Evolutionary conservation across 352 stramenopile species (phyloP), one percentile per base, ranked within the genome.

Genomic region (Pythium aristosporum): DNA sequence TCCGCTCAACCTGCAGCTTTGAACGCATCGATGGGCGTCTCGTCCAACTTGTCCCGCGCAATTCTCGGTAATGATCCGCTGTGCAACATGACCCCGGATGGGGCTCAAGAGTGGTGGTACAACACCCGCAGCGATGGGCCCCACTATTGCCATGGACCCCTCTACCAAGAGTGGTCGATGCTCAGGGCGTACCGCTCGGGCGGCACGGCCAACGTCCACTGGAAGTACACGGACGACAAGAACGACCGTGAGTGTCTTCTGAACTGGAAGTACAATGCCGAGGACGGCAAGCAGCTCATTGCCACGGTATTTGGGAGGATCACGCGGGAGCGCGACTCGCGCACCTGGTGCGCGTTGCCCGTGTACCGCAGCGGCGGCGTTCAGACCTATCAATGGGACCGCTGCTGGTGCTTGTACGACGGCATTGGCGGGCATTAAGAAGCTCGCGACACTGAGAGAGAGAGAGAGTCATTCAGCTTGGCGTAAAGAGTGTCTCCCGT

Each of bases 351-450:
- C 20, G 44, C 44, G 20, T 30, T 63, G 43, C 57, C 57, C 3
- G 57, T 63, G 20, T 63, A 56, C 44, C 57, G 57, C 44, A 43
- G n/a, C 10, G 44, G 44, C 3, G 57, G 57, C 44, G 44, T 63
- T n/a, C 3, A 48, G 23, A 16, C 25, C 36, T 49, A 56, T 20
- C 57, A 63, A 18, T 43, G 37, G 37, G 37, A 43, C 11, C 10
- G 10, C 37, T 43, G 37, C 16, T 6, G 16, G 3, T 43, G 37
- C 37, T 18, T 12, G 37, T 12, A 43, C 16, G 37, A 43, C 0
- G 25, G 25, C 25, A 30, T 30, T 30, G 25, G 25, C 3, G 25
- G 25, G 25, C 25, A 30, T 30, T 30, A 30, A 30, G 25, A 30
- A 30, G 25, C 25, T 30, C 25, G 25, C 5, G 25, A 30, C 25